phyloP scores from a whole-genome alignment of 148 eudicot species.

The Chenopodium formosanum region DNA sequence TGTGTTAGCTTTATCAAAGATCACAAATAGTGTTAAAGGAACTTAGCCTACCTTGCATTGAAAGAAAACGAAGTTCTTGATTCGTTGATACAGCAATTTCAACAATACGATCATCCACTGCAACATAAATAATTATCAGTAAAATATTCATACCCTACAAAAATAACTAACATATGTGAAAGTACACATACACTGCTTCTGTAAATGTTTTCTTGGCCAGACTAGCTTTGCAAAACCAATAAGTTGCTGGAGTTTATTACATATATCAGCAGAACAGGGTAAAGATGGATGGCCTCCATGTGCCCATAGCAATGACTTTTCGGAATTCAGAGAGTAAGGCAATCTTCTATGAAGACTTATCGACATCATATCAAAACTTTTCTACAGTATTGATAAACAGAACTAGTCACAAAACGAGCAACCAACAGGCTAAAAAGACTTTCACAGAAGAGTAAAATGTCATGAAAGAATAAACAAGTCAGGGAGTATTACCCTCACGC shows the following conservation, averaged over 20 bases:
- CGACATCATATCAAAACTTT: conserved; percentile 26
- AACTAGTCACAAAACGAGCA: not conserved
- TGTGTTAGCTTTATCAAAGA: not conserved
- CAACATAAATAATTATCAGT: conserved; percentile 21
- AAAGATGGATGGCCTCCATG: conserved; percentile 88
- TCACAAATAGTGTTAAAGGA: not conserved
- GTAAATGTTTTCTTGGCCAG: conserved; percentile 50
- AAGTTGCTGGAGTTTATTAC: conserved; percentile 57
- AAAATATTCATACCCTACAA: not conserved
- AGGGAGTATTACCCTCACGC: too few relatives aligned
- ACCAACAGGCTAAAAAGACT: too few relatives aligned
- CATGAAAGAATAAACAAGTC: not conserved
- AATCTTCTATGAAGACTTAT: conserved; percentile 33
- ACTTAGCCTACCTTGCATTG: conserved; percentile 61
- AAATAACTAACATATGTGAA: not conserved
- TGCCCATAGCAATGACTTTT: conserved; percentile 81
- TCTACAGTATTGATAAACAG: conserved; percentile 23
- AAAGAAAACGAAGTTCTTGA: conserved; percentile 65
- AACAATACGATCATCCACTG: conserved; percentile 31
- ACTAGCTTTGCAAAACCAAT: conserved; percentile 43
- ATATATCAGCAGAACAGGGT: conserved; percentile 65
- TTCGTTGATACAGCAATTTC: conserved; percentile 49
- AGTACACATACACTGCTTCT: conserved; percentile 39
- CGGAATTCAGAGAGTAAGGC: conserved; percentile 50
- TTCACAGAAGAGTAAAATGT: too few relatives aligned